Evolutionary conservation across 768 basidiomycete genomes (phyloP), one percentile per base, ranked within the genome.

Genomic region (Piloderma croceum): DNA sequence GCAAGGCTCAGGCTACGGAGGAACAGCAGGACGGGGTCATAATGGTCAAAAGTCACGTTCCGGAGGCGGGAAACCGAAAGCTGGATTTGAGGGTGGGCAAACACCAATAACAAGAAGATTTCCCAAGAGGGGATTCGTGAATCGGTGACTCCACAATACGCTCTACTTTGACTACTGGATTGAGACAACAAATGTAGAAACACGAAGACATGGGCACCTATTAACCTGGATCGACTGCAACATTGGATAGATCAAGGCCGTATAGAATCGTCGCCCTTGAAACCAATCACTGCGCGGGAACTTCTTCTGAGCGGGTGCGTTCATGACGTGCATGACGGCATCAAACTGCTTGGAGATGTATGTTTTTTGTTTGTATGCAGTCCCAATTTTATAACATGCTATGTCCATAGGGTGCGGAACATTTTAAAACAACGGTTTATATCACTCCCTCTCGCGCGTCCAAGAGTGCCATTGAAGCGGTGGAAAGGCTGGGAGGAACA

Each of bases 11-110:
- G 85, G 86, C 20, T 77, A 85, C 43, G 96, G 96, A 48, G 83
- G 90, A 46, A 97, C 94, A 1, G 84, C 93, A 7, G 90, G 90
- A 49, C 76, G 90, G 41, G 96, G 96, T 64, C 77, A 88, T 62
- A 99, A 99, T 53, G 96, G 96, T 51, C 91, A 94, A 63, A 93
- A 92, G 44, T 83, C 96, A 25, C 80, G 94, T 46, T 79, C 90
- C 4, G 93, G 93, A 2, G 80, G 83, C 43, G 88, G 90, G 4
- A 85, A 90, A 22, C n/a, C n/a, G n/a, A 77, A 74, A 50, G 71
- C 78, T 20, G 83, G 89, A 5, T 99, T 97, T 48, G 96, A 97
- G 62, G 96, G 96, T 57, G 96, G 96, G 47, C 94, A 97, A 61
- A 97, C 94, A 4, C 89, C 94, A 11, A 79, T 98, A 39, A 83